A percentile compares a stretch with the other conserved stretches of the same genome.
These are phyloP conservation scores for Penicillium parvum DNA, from an alignment of 495 filamentous ascomycete genomes.

Conservation along the genomic window DNA sequence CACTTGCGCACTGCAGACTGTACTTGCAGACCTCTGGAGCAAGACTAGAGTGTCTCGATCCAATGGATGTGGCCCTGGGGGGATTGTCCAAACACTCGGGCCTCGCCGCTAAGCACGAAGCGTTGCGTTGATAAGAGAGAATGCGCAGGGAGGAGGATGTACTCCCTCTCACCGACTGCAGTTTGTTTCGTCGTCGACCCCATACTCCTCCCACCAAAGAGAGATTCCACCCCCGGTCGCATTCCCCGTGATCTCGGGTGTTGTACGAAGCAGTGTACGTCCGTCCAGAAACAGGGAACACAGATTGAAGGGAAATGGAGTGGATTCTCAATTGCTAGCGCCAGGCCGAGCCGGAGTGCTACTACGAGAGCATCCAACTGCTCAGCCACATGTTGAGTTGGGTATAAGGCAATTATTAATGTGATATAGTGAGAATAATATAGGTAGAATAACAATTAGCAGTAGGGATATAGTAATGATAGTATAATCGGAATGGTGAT, in stretches of 20 bases:
- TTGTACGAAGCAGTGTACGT: slow-evolving; percentile 12
- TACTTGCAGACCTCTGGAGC: too few relatives aligned
- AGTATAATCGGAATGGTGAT: neutral
- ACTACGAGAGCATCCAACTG: too few relatives aligned
- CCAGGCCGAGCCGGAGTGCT: neutral
- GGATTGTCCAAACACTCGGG: neutral
- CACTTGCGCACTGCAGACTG: too few relatives aligned
- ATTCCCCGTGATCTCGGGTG: neutral
- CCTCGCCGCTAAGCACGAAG: neutral
- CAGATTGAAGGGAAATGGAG: slow-evolving; percentile 8
- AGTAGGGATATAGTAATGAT: too few relatives aligned
- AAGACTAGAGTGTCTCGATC: too few relatives aligned
- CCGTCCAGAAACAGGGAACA: slow-evolving; percentile 21
- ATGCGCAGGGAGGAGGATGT: neutral
- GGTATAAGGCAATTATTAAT: neutral
- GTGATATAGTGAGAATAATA: too few relatives aligned
- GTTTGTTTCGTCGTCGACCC: neutral
- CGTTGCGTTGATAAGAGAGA: too few relatives aligned
- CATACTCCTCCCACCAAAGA: too few relatives aligned
- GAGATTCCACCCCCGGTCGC: slow-evolving; percentile 1
- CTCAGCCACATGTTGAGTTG: slow-evolving; percentile 21
- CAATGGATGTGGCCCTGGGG: neutral
- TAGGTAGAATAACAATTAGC: too few relatives aligned
- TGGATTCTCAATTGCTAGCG: neutral
- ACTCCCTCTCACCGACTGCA: neutral